phyloP scores from a whole-genome alignment of 805 yeast species.

The Candida morakotiae region DNA sequence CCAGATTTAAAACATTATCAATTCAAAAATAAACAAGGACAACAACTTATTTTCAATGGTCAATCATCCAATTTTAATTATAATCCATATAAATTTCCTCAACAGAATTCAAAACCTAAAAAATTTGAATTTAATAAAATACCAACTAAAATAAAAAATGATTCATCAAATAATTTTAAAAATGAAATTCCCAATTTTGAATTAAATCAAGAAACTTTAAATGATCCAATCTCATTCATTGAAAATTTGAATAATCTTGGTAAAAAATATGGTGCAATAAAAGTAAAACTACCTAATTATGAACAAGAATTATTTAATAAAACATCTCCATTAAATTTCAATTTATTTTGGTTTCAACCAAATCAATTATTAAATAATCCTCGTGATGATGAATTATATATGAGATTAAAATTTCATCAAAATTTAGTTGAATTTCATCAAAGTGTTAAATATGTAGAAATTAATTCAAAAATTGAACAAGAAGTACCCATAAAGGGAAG shows the following conservation, averaged over 20 bases:
- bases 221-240: conserved; percentile 63
- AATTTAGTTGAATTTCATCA: conserved; percentile 42
- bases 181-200: conserved; percentile 49
- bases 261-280: conserved; percentile 65
- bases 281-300: conserved; percentile 56
- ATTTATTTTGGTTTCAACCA: conserved; percentile 49
- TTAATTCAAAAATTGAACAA: not conserved
- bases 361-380: conserved; percentile 46
- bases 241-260: conserved; percentile 52
- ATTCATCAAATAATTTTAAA: conserved; percentile 7
- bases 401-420: conserved; percentile 45
- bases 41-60: conserved; percentile 17
- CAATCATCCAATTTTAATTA: conserved; percentile 27
- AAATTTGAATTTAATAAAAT: too few species aligned
- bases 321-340: conserved; percentile 36
- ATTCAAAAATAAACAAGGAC: conserved; percentile 12
- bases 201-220: conserved; percentile 48
- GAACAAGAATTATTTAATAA: conserved; percentile 15
- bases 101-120: conserved; percentile 40
- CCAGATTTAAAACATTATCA: conserved; percentile 22
- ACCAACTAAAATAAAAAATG: conserved; percentile 19
- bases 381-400: conserved; percentile 35
- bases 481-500: too few species aligned
- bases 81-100: conserved; percentile 45
- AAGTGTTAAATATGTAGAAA: conserved; percentile 6